Evolutionary conservation across 352 stramenopile genomes (phyloP), one percentile per base, ranked within the genome.

Genomic region (Phytophthora chlamydospora): DNA sequence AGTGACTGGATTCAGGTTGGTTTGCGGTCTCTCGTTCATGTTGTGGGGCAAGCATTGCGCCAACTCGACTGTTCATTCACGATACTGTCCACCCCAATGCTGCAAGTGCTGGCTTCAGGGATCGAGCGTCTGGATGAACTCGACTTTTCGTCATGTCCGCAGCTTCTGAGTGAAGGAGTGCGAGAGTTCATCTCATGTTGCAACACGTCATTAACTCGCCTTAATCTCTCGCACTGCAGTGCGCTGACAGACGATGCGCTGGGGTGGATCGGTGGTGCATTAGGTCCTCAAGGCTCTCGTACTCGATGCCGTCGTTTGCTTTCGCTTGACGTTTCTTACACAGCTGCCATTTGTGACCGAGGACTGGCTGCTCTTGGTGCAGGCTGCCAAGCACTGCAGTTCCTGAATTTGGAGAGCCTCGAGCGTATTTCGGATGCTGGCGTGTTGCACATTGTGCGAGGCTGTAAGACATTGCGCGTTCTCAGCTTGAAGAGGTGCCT

Each of bases 131-230:
- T 93, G 1, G 78, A 91, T 9, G 40, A 29, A 7, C 58, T 91
- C 8, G 66, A 91, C 36, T 84, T 91, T 47, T 90, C 84, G 24
- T 76, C 41, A 21, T 93, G 80, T 5, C 68, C 68, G 13, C 63
- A 69, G 36, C 70, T 94, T 21, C 68, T 75, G 17, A 80, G 71
- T 42, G 82, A 91, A 40, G 64, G 68, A 17, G 53, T 92, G 17
- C 83, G 76, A 17, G 80, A 79, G 42, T 89, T 94, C 42, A 80
- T 92, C n/a, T 84, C 76, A 1, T 92, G 85, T 53, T 90, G 83
- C 56, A 90, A 70, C 40, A 50, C 56, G 5, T 77, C 71, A 7
- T 54, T 94, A 33, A 84, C 74, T 4, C 71, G 67, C 19, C 56
- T 90, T 16, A 87, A 89, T 59, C 68, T 91, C 0, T 88, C 80